phyloP scores from a whole-genome alignment of 345 rosid genomes.

The Pelargonium nanum region DNA sequence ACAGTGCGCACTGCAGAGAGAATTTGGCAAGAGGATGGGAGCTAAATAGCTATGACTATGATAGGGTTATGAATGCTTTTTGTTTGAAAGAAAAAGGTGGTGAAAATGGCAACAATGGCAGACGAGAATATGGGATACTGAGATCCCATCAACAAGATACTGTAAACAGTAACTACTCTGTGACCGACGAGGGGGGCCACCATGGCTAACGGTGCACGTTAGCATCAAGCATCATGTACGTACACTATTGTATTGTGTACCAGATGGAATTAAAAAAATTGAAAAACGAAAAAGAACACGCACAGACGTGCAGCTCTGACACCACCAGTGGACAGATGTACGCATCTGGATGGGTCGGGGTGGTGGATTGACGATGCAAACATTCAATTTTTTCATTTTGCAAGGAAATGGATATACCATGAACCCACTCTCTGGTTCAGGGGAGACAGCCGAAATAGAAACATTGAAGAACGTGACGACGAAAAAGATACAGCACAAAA shows the following conservation, averaged over 20 bases:
- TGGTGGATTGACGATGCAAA: background rate
- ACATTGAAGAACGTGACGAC: background rate
- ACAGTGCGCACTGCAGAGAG: background rate
- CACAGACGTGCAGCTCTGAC: constrained; percentile 36
- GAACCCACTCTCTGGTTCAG: background rate
- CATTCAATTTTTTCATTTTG: constrained; percentile 8
- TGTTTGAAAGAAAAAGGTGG: background rate
- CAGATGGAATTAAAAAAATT: too few relatives aligned
- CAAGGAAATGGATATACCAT: constrained; percentile 15
- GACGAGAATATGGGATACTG: constrained; percentile 13
- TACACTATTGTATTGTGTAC: too few relatives aligned
- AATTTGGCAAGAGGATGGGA: background rate
- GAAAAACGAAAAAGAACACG: constrained; percentile 4
- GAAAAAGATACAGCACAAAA: background rate
- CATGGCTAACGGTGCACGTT: constrained; percentile 23
- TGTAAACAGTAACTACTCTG: background rate
- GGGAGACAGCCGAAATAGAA: background rate
- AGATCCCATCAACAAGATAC: constrained; percentile 17
- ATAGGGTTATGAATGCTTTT: background rate
- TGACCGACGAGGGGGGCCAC: background rate
- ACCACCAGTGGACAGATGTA: constrained; percentile 17
- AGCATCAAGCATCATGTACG: constrained; percentile 14
- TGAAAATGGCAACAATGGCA: background rate
- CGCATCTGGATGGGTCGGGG: constrained; percentile 9
- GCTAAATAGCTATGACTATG: too few relatives aligned